Evolutionary conservation across 208 protist genomes (phyloP).

Genomic region (Herpetomonas samuelpessoai): DNA sequence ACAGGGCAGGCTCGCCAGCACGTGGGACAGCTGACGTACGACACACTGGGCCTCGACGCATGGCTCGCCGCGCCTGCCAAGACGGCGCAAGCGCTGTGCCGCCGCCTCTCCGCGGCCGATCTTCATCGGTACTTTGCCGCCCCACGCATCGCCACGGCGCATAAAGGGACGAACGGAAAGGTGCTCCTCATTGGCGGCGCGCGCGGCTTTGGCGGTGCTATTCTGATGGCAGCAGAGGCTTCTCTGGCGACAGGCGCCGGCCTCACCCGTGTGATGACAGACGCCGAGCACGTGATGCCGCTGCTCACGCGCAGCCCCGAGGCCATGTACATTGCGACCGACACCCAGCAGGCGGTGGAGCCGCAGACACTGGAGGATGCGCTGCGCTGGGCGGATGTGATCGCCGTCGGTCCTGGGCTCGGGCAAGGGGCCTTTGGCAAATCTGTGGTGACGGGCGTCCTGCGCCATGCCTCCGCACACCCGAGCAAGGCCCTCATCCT

Average conservation of each 20-base stretch:
- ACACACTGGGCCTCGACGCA: conserved; percentile 42
- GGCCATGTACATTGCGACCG: conserved; percentile 43
- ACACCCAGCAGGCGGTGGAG: neutral
- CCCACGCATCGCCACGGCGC: conserved; percentile 24
- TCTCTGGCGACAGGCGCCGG: conserved; percentile 53
- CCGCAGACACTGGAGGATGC: conserved; percentile 17
- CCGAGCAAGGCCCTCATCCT: conserved; percentile 51
- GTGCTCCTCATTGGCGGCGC: conserved; percentile 73
- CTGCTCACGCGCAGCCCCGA: conserved; percentile 78
- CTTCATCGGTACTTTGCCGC: conserved; percentile 32
- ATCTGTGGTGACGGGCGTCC: conserved; percentile 17
- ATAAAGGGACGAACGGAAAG: conserved; percentile 74
- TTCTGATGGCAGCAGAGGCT: conserved; percentile 78
- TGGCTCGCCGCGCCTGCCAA: conserved; percentile 44
- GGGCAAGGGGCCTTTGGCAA: conserved; percentile 37
- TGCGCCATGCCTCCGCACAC: conserved; percentile 26
- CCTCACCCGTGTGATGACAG: conserved; percentile 65
- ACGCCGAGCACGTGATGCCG: conserved; percentile 41
- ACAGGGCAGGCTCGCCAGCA: conserved; percentile 53
- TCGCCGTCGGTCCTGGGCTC: conserved; percentile 71
- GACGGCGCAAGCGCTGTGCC: conserved; percentile 23
- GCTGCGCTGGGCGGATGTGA: conserved; percentile 44
- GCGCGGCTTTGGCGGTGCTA: conserved; percentile 63
- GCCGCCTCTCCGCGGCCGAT: conserved; percentile 45
- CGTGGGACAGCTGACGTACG: conserved; percentile 75